Conservation (phyloP, 2,329 filamentous ascomycete genomes). For the Epichloe sibirici region DNA sequence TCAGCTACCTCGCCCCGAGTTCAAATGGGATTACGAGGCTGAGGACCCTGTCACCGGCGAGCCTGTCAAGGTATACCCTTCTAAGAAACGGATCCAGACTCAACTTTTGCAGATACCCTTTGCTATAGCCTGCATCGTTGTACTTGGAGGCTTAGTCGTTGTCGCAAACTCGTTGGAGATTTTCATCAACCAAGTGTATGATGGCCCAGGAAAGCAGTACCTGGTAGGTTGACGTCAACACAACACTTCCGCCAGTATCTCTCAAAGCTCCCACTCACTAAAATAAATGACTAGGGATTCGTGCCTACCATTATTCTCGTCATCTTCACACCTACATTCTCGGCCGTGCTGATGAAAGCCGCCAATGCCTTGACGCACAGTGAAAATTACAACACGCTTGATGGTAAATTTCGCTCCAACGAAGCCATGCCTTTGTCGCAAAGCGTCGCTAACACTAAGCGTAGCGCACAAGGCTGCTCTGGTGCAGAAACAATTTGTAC, state of each 20-base stretch:
- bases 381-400: constrained; percentile 87
- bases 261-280: background rate
- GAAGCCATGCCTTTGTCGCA: background rate
- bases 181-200: constrained; percentile 89
- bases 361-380: constrained; percentile 67
- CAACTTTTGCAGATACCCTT: constrained; percentile 81
- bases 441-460: constrained; percentile 5
- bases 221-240: constrained; percentile 41
- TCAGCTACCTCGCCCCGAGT: constrained; percentile 65
- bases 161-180: constrained; percentile 87
- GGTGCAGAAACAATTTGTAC: constrained; percentile 84
- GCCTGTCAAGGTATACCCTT: constrained; percentile 61
- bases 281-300: constrained; percentile 47
- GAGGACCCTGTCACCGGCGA: constrained; percentile 77
- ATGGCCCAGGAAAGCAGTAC: constrained; percentile 74
- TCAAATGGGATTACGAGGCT: constrained; percentile 64
- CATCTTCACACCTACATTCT: constrained; percentile 66
- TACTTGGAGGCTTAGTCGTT: constrained; percentile 72
- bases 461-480: constrained; percentile 68
- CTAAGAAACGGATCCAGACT: constrained; percentile 58
- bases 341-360: constrained; percentile 59
- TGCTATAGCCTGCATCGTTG: constrained; percentile 56
- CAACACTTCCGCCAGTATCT: background rate
- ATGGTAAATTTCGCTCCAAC: constrained; percentile 30
- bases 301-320: constrained; percentile 83